Percentiles rank a stretch among this genome's conserved stretches.
Conservation (phyloP, 1,139 yeast species). For the Ashbya aceris region DNA sequence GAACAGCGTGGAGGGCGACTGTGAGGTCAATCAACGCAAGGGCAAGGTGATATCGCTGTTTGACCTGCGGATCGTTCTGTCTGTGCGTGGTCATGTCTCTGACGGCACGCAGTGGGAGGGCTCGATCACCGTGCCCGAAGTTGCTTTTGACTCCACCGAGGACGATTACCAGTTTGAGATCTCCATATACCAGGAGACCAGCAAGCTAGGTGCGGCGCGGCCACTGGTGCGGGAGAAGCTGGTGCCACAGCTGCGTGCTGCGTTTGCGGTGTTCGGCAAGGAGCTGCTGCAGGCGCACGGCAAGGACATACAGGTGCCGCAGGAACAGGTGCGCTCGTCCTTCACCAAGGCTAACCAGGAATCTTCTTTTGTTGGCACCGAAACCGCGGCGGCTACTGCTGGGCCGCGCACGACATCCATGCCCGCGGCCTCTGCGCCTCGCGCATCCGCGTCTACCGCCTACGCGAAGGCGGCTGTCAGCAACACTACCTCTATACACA, state of each 20-base stretch:
- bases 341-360: constrained; percentile 59
- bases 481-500: constrained; percentile 70
- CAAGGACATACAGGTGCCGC: constrained; percentile 75
- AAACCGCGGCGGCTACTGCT: constrained; percentile 11
- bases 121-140: constrained; percentile 74
- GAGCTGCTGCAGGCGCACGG: constrained; percentile 73
- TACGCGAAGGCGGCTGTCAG: constrained; percentile 28
- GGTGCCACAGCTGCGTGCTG: constrained; percentile 58
- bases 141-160: constrained; percentile 84
- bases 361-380: constrained; percentile 18
- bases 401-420: constrained; percentile 6
- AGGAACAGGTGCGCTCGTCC: constrained; percentile 56
- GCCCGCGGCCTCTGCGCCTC: constrained; percentile 12
- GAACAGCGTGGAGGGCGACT: constrained; percentile 83
- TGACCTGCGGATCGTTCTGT: constrained; percentile 62
- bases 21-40: constrained; percentile 91
- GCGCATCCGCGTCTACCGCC: constrained; percentile 10
- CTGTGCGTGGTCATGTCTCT: constrained; percentile 42
- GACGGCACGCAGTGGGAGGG: constrained; percentile 40
- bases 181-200: constrained; percentile 51
- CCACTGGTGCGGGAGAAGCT: constrained; percentile 50
- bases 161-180: constrained; percentile 82
- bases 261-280: constrained; percentile 57
- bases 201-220: constrained; percentile 41
- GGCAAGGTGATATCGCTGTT: constrained; percentile 91